These are phyloP conservation scores for Sphagnum fallax DNA, from an alignment of 228 moss, liverwort and hornwort species.

Conservation along the genomic window DNA sequence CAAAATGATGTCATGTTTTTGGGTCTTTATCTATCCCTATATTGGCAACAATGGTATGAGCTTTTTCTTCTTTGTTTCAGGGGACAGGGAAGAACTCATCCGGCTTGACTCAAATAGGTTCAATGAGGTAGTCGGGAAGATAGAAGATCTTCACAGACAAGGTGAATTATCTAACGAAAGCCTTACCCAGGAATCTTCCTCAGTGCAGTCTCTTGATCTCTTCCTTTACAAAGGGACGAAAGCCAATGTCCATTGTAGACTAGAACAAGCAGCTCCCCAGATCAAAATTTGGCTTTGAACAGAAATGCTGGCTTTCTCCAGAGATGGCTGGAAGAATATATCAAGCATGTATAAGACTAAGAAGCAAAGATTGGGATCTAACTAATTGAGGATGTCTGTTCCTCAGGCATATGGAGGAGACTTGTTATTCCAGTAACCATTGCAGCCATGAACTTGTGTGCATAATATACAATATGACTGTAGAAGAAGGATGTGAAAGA, in stretches of 20 bases:
- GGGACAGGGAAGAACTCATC: conserved; percentile 43
- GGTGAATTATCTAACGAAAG: conserved; percentile 16
- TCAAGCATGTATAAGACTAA: too few relatives aligned
- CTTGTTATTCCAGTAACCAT: too few relatives aligned
- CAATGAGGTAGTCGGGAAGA: conserved; percentile 40
- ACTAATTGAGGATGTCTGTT: neutral
- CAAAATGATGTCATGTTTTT: neutral
- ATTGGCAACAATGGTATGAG: neutral
- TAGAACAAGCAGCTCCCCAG: neutral
- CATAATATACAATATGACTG: too few relatives aligned
- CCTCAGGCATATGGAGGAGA: too few relatives aligned
- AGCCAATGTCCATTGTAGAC: neutral
- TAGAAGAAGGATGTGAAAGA: too few relatives aligned
- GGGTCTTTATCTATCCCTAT: neutral
- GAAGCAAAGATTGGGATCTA: neutral
- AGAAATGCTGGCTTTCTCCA: too few relatives aligned
- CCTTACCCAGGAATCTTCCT: neutral
- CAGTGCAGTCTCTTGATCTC: neutral
- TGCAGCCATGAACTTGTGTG: too few relatives aligned
- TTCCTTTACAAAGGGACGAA: neutral
- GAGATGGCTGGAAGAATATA: too few relatives aligned
- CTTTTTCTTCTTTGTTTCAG: conserved; percentile 9
- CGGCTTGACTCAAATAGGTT: conserved; percentile 55
- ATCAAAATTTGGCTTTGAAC: too few relatives aligned
- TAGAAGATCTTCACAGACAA: conserved; percentile 54